A percentile compares a stretch with the other conserved stretches of the same genome.
Evolutionary conservation across 495 filamentous ascomycete genomes (phyloP).

Genomic region (Neurospora sp.): DNA sequence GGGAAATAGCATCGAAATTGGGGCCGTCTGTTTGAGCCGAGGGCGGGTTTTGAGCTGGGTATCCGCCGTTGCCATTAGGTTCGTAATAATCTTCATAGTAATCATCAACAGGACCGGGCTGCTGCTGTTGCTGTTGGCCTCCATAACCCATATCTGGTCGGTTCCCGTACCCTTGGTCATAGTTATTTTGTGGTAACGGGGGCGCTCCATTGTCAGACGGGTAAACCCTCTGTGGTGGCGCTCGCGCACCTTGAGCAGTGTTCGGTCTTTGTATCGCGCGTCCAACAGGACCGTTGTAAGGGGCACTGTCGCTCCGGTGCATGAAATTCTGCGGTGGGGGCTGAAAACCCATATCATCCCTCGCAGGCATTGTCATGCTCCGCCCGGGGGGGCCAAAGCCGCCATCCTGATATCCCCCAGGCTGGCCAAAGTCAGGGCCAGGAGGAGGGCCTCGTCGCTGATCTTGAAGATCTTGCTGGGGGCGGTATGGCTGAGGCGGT

Average conservation of each 20-base stretch:
- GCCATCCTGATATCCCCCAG: conserved; percentile 23
- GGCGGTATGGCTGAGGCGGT: conserved; percentile 24
- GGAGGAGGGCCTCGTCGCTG: conserved; percentile 31
- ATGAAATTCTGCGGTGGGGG: conserved; percentile 11
- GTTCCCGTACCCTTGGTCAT: conserved; percentile 12
- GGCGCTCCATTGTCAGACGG: conserved; percentile 30
- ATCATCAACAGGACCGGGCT: conserved; percentile 35
- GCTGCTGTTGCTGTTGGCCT: conserved; percentile 14
- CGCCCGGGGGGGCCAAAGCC: conserved; percentile 32
- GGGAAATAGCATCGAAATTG: conserved; percentile 60
- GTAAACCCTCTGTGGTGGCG: conserved; percentile 35
- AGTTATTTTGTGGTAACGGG: conserved; percentile 18
- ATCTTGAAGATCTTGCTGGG: conserved; percentile 28
- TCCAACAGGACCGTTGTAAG: conserved; percentile 34
- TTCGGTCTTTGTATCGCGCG: conserved; percentile 31
- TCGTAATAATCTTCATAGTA: conserved; percentile 51
- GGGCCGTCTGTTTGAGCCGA: conserved; percentile 50
- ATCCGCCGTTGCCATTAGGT: conserved; percentile 15
- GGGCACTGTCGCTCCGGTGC: conserved; percentile 25
- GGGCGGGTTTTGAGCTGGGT: conserved; percentile 20
- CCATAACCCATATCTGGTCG: conserved; percentile 15
- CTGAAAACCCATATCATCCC: conserved; percentile 25
- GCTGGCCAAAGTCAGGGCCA: conserved; percentile 20
- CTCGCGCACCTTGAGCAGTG: conserved; percentile 40
- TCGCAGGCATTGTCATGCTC: conserved; percentile 45